Percentiles rank a stretch among this genome's conserved stretches.
Evolutionary conservation across 495 filamentous ascomycete genomes (phyloP).

Genomic region (Delitschia confertaspora): DNA sequence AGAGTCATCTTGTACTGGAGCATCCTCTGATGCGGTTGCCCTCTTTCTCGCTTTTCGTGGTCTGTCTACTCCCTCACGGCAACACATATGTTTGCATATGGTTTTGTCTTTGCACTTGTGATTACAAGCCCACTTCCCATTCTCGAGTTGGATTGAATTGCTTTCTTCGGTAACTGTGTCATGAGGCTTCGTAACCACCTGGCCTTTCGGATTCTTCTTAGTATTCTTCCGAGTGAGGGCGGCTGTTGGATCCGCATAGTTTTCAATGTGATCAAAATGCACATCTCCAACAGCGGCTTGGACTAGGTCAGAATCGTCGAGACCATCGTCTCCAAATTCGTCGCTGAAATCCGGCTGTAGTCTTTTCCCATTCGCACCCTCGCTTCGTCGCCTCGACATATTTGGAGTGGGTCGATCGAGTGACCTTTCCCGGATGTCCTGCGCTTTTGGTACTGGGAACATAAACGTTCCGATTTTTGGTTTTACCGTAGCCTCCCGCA

Average conservation of each 20-base stretch:
- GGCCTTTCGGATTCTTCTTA: slow-evolving; percentile 10
- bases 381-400: slow-evolving; percentile 15
- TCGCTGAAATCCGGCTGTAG: slow-evolving; percentile 28
- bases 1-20: slow-evolving; percentile 13
- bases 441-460: slow-evolving; percentile 41
- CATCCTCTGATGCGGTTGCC: slow-evolving; percentile 1
- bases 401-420: slow-evolving; percentile 7
- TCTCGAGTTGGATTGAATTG: slow-evolving; percentile 52
- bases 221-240: slow-evolving; percentile 19
- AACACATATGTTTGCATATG: slow-evolving; percentile 79
- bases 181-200: slow-evolving; percentile 10
- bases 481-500: slow-evolving; percentile 51
- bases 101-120: slow-evolving; percentile 72
- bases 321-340: slow-evolving; percentile 48
- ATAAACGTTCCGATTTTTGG: slow-evolving; percentile 49
- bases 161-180: slow-evolving; percentile 20
- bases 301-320: slow-evolving; percentile 50
- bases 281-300: slow-evolving; percentile 31
- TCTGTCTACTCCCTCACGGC: slow-evolving; percentile 77
- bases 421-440: slow-evolving; percentile 1
- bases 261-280: slow-evolving; percentile 43
- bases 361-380: not conserved
- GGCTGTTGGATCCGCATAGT: slow-evolving; percentile 31
- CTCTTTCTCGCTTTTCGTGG: slow-evolving; percentile 40
- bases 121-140: slow-evolving; percentile 83